A percentile compares a stretch with the other conserved stretches of the same genome.
Evolutionary conservation across 2,329 filamentous ascomycete species (phyloP).

Genomic region (Hypocreales sp.): DNA sequence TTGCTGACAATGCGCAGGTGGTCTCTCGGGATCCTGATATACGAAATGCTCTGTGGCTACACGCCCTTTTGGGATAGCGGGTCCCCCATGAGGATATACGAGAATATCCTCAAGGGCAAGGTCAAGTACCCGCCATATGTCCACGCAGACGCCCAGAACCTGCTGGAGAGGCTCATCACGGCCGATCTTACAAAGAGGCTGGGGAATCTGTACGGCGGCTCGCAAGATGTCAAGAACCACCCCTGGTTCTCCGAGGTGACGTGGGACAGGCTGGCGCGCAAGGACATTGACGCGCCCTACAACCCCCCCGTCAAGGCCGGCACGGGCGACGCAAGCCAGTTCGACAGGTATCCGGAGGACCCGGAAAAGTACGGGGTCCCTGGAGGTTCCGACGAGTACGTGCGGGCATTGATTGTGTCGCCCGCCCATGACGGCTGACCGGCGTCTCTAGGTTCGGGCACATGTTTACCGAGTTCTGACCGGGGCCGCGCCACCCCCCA

Average conservation of each 20-base stretch:
- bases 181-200: slow-evolving; percentile 87
- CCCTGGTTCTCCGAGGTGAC: slow-evolving; percentile 96
- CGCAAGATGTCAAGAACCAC: slow-evolving; percentile 87
- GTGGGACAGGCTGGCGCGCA: slow-evolving; percentile 85
- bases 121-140: slow-evolving; percentile 97
- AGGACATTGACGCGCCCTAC: slow-evolving; percentile 97
- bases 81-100: slow-evolving; percentile 97
- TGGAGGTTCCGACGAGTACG: slow-evolving; percentile 69
- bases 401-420: slow-evolving; percentile 11
- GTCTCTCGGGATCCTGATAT: slow-evolving; percentile 95
- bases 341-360: slow-evolving; percentile 96
- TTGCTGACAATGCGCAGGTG: too few species aligned
- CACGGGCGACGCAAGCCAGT: slow-evolving; percentile 88
- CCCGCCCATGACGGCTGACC: slow-evolving; percentile 6
- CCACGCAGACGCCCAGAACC: slow-evolving; percentile 82
- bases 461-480: slow-evolving; percentile 61
- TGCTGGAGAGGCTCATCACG: slow-evolving; percentile 86
- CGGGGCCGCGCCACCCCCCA: too few species aligned
- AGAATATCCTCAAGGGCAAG: slow-evolving; percentile 91
- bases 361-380: slow-evolving; percentile 74
- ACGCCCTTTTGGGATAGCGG: slow-evolving; percentile 98
- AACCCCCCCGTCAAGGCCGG: slow-evolving; percentile 91
- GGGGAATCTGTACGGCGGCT: slow-evolving; percentile 83
- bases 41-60: slow-evolving; percentile 98
- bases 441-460: slow-evolving; percentile 44